These are phyloP conservation scores for Starmerella apis DNA, from an alignment of 805 yeast genomes.

Conservation along the genomic window DNA sequence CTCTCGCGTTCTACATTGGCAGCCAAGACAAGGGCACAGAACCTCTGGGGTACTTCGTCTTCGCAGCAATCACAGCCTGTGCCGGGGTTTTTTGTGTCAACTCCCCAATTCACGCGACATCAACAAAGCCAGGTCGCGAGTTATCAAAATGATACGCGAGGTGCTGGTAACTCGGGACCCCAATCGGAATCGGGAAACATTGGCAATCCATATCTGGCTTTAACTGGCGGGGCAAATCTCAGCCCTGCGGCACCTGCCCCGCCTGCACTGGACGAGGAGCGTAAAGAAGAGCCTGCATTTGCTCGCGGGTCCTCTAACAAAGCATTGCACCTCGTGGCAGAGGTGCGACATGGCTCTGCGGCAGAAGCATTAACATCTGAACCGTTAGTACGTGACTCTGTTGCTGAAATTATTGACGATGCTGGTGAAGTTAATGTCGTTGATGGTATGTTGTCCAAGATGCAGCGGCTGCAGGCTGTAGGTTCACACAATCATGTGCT, in stretches of 20 bases:
- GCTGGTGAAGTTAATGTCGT: neutral
- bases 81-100: constrained; percentile 35
- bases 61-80: constrained; percentile 22
- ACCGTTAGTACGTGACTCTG: neutral
- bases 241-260: constrained; percentile 12
- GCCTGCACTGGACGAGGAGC: constrained; percentile 12
- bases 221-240: constrained; percentile 15
- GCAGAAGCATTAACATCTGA: neutral
- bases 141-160: constrained; percentile 21
- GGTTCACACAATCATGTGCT: constrained; percentile 19
- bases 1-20: constrained; percentile 34
- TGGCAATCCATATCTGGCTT: constrained; percentile 16
- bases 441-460: constrained; percentile 12
- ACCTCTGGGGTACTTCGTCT: constrained; percentile 30
- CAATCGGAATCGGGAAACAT: constrained; percentile 12
- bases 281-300: constrained; percentile 10
- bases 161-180: constrained; percentile 17
- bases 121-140: constrained; percentile 30
- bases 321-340: neutral
- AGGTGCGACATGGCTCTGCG: neutral
- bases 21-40: constrained; percentile 29
- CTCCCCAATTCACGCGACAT: constrained; percentile 34
- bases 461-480: constrained; percentile 14
- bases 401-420: constrained; percentile 10
- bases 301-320: neutral